These are phyloP conservation scores for Eimeria falciformis DNA, from an alignment of 169 alveolate genomes.

Conservation along the genomic window DNA sequence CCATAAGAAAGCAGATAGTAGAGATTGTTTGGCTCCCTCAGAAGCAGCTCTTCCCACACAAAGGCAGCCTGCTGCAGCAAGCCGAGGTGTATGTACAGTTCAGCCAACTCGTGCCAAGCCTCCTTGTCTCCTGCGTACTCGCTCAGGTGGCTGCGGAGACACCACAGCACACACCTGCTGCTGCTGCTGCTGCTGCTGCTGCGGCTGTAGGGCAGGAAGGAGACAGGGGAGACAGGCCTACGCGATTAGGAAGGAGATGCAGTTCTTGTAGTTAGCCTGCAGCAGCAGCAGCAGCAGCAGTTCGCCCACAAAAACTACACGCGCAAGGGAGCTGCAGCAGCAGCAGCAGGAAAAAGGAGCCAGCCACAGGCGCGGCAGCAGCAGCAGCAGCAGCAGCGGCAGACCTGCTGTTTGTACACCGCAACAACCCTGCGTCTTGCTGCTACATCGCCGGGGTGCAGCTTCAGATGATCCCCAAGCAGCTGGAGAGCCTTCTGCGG, in stretches of 20 bases:
- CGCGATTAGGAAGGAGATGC: constrained; percentile 42
- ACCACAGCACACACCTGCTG: neutral
- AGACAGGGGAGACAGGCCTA: no score
- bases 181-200: constrained; percentile 19
- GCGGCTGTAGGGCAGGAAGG: neutral
- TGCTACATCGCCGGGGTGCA: constrained; percentile 48
- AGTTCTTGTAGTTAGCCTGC: constrained; percentile 52
- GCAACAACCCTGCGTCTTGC: constrained; percentile 25
- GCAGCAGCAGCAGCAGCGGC: constrained; percentile 47
- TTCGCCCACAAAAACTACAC: neutral
- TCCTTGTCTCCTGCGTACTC: constrained; percentile 43
- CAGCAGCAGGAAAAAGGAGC: constrained; percentile 3
- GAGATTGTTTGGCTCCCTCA: constrained; percentile 6
- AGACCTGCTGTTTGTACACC: neutral
- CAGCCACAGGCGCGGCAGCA: neutral
- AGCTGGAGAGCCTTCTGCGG: neutral
- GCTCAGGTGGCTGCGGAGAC: constrained; percentile 22
- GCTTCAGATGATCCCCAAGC: constrained; percentile 1
- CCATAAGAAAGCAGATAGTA: constrained; percentile 26
- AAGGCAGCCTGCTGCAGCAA: constrained; percentile 37
- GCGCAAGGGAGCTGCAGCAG: neutral
- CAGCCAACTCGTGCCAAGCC: constrained; percentile 28
- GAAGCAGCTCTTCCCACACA: constrained; percentile 22
- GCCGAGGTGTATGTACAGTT: constrained; percentile 10
- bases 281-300: constrained; percentile 55